Percentiles rank a stretch among this genome's conserved stretches.
Evolutionary conservation across 2,329 filamentous ascomycete genomes (phyloP).

Genomic region (Talaromyces sp.): DNA sequence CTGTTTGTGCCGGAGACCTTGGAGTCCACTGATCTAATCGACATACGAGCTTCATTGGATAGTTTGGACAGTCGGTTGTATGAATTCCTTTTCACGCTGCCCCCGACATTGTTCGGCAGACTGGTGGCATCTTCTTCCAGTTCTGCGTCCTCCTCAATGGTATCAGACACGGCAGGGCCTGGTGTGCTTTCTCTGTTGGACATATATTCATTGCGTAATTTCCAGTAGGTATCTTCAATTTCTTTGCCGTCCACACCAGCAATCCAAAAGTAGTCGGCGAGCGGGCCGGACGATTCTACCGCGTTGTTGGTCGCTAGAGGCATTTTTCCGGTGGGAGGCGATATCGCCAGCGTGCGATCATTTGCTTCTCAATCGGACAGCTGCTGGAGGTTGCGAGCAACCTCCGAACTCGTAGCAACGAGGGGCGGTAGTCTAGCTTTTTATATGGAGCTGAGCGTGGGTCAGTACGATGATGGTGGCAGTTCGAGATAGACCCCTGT

Average conservation of each 20-base stretch:
- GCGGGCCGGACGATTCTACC: conserved; percentile 46
- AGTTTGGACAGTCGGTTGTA: conserved; percentile 34
- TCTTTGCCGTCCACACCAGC: conserved; percentile 46
- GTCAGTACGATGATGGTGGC: neutral
- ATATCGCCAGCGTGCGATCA: conserved; percentile 17
- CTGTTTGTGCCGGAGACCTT: conserved; percentile 47
- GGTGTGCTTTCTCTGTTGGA: conserved; percentile 31
- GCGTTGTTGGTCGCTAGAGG: conserved; percentile 25
- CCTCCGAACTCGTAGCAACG: conserved; percentile 2
- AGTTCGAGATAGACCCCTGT: neutral
- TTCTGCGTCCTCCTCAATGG: conserved; percentile 56
- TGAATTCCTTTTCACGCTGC: conserved; percentile 33
- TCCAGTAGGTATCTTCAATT: conserved; percentile 41
- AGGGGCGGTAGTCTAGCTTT: neutral
- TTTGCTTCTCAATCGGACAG: conserved; percentile 15
- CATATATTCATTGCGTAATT: conserved; percentile 40
- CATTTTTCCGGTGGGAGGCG: conserved; percentile 25
- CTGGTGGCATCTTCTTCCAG: conserved; percentile 47
- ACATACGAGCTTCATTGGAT: conserved; percentile 35
- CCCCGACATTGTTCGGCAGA: conserved; percentile 24
- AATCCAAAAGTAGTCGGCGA: conserved; percentile 65
- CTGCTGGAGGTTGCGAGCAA: conserved; percentile 7
- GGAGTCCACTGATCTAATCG: conserved; percentile 40
- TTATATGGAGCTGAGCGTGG: neutral
- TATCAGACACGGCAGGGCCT: conserved; percentile 47